Conservation (phyloP, 2,329 filamentous ascomycete species). For the Colletotrichum sp. region DNA sequence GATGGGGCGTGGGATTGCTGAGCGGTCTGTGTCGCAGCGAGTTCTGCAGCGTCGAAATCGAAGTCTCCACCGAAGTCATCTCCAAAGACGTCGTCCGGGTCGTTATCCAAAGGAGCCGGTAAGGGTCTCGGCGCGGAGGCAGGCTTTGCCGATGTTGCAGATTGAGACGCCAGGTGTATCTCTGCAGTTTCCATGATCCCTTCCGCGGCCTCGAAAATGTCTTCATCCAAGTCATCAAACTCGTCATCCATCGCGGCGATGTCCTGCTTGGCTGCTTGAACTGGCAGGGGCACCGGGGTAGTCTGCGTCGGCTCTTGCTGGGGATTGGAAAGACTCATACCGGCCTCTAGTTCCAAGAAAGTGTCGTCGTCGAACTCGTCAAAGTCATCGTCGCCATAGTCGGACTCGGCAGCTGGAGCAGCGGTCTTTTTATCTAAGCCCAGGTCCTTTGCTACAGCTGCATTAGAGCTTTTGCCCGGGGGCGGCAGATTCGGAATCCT, state of each 20-base stretch:
- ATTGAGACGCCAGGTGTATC: neutral
- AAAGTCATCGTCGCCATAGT: slow-evolving; percentile 62
- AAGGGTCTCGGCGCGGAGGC: neutral
- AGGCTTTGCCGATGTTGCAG: slow-evolving; percentile 8
- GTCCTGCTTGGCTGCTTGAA: neutral
- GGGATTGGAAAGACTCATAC: slow-evolving; percentile 33
- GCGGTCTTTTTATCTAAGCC: neutral
- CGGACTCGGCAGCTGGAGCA: slow-evolving; percentile 37
- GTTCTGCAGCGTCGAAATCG: slow-evolving; percentile 80
- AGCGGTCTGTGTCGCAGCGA: slow-evolving; percentile 73
- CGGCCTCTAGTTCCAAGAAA: slow-evolving; percentile 59
- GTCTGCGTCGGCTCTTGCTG: slow-evolving; percentile 4
- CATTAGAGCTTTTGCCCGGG: neutral
- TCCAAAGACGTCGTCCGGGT: slow-evolving; percentile 70
- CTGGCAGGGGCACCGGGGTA: neutral
- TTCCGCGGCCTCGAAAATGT: slow-evolving; percentile 57
- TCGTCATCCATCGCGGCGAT: slow-evolving; percentile 53
- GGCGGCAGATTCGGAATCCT: neutral
- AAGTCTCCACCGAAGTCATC: slow-evolving; percentile 78
- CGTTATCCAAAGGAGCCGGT: slow-evolving; percentile 35
- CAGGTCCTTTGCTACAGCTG: neutral
- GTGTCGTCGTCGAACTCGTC: slow-evolving; percentile 66
- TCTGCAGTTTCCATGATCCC: slow-evolving; percentile 34
- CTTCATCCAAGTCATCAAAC: slow-evolving; percentile 71
- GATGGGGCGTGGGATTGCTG: slow-evolving; percentile 28